These are phyloP conservation scores for Dothistroma septosporum DNA, from an alignment of 2,329 filamentous ascomycete species.

Conservation along the genomic window DNA sequence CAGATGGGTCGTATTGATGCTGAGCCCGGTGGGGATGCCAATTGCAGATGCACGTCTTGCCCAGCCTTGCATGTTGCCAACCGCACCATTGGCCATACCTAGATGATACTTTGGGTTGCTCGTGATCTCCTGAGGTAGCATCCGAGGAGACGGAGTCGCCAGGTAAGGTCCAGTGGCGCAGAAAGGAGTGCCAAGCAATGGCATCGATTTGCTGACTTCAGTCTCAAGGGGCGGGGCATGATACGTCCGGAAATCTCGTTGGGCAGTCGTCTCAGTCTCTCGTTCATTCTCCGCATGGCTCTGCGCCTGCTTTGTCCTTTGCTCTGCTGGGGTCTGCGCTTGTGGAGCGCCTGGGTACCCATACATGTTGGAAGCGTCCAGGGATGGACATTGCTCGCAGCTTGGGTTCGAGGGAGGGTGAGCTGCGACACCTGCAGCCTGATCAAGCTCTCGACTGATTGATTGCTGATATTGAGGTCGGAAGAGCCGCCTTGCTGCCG, in stretches of 20 bases:
- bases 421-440: neutral
- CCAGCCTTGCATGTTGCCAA: constrained; percentile 18
- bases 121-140: constrained; percentile 7
- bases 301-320: neutral
- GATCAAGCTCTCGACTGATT: neutral
- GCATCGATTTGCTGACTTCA: neutral
- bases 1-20: constrained; percentile 16
- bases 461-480: neutral
- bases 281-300: neutral
- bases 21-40: constrained; percentile 11
- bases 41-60: constrained; percentile 10
- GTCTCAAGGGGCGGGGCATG: neutral
- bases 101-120: constrained; percentile 15
- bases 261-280: neutral
- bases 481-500: neutral
- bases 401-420: neutral
- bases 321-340: neutral
- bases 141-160: neutral
- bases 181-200: neutral
- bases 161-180: neutral
- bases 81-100: neutral
- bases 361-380: constrained; percentile 4
- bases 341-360: constrained; percentile 4
- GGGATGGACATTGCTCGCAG: neutral
- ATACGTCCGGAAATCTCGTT: neutral